Evolutionary conservation across 2,329 filamentous ascomycete genomes (phyloP), one percentile per base, ranked within the genome.

Genomic region (Raffaelea arxii): DNA sequence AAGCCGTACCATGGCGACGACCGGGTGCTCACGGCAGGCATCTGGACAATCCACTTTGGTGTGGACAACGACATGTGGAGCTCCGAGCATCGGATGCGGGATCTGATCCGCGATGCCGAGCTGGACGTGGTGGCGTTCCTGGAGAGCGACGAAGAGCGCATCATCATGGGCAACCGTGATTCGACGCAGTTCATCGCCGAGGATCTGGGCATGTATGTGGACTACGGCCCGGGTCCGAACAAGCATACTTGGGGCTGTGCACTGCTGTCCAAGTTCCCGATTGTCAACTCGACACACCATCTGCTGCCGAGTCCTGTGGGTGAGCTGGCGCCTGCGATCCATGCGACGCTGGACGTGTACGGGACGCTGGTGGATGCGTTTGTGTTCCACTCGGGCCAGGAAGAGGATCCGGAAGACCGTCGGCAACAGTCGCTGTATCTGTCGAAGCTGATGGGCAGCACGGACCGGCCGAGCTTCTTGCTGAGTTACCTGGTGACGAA

Each of bases 1-100:
- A 80, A 78, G 47, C 86, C 92, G 0, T 90, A 97, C 64, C 91
- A 98, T 61, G 77, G 79, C 32, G 80, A 95, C 45, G 84, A 90
- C 52, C 92, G 92, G 55, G 69, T 94, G 45, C 75, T 96, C 49
- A 97, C 94, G 0, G 88, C 89, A 1, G 92, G 92, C 55, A 97
- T 98, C 62, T 98, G 92, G 92, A 98, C 92, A 0, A 90, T 97
- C 47, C 92, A 98, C 68, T 98, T 98, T 64, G 90, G 86, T 14
- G 79, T 98, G 19, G 92, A 98, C 67, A 97, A 98, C 57, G 86
- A 96, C 63, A 96, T 97, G 90, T 97, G 89, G 88, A 91, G 87
- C 10, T 95, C 91, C 0, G 92, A 98, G 65, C 80, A 86, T 56
- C 89, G 92, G 52, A 94, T 95, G 80, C 84, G 87, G 49, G 84